Percentiles rank a stretch among this genome's conserved stretches.
Evolutionary conservation across 108 stramenopile species (phyloP).

Genomic region (Cyclotella sp.): DNA sequence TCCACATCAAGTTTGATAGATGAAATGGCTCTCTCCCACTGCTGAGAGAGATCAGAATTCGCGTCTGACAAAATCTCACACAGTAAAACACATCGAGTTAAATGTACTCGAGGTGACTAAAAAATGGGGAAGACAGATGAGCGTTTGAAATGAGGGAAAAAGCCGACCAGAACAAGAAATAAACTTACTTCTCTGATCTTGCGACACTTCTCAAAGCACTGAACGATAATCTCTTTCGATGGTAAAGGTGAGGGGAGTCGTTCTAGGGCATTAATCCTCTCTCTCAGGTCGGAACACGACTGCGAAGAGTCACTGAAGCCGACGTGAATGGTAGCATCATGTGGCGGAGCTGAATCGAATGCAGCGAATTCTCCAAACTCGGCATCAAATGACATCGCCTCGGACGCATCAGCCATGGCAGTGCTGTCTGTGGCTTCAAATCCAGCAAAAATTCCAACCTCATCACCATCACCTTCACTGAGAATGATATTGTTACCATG

Average conservation of each 20-base stretch:
- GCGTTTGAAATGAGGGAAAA: not conserved
- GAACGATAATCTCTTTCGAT: conserved; percentile 1
- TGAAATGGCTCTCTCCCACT: conserved; percentile 39
- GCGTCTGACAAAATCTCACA: conserved; percentile 26
- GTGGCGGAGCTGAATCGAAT: conserved; percentile 27
- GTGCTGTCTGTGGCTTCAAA: conserved; percentile 29
- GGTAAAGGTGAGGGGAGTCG: not conserved
- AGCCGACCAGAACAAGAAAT: not conserved
- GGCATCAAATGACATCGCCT: conserved; percentile 8
- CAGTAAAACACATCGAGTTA: conserved; percentile 11
- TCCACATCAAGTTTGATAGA: conserved; percentile 38
- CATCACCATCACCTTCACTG: conserved; percentile 21
- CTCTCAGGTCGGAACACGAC: not conserved
- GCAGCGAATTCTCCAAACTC: conserved; percentile 55
- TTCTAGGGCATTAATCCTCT: not conserved
- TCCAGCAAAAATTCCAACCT: conserved; percentile 47
- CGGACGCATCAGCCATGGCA: not conserved
- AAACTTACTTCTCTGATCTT: not conserved
- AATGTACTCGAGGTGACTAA: not conserved
- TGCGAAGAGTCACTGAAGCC: not conserved
- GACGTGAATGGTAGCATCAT: not conserved
- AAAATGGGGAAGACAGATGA: not conserved
- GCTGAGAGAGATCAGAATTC: conserved; percentile 8
- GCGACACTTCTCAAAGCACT: conserved; percentile 16
- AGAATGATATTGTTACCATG: too few species aligned